A percentile compares a stretch with the other conserved stretches of the same genome.
These are phyloP conservation scores for Hura crepitans DNA, from an alignment of 441 rosid genomes.

Conservation along the genomic window DNA sequence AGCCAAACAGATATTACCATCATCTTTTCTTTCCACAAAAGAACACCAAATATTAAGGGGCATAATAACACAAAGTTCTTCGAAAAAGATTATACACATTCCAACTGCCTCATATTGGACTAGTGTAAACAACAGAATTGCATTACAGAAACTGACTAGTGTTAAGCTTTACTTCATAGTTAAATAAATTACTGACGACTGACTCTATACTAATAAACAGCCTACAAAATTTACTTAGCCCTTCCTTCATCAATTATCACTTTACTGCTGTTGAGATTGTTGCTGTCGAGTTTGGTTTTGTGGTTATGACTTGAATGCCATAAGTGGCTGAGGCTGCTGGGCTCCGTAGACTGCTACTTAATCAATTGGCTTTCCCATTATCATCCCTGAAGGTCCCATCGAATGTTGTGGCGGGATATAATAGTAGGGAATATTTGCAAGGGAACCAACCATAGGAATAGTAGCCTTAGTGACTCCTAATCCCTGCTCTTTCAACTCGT, in stretches of 20 bases:
- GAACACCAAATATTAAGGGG: background rate
- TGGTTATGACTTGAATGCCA: slow-evolving; percentile 58
- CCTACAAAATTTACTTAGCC: background rate
- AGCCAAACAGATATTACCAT: background rate
- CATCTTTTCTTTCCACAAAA: background rate
- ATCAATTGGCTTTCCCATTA: slow-evolving; percentile 59
- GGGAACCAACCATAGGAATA: slow-evolving; percentile 58
- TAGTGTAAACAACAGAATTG: slow-evolving; percentile 16
- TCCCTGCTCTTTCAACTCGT: slow-evolving; percentile 81
- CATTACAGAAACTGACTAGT: slow-evolving; percentile 5
- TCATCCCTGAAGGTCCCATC: slow-evolving; percentile 48
- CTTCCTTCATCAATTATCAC: slow-evolving; percentile 26
- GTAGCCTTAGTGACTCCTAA: slow-evolving; percentile 70
- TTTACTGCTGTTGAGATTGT: slow-evolving; percentile 44
- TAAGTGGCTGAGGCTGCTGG: slow-evolving; percentile 50
- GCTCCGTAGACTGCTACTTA: slow-evolving; percentile 41
- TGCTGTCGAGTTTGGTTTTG: slow-evolving; percentile 49
- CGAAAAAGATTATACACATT: slow-evolving; percentile 14
- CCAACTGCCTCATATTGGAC: slow-evolving; percentile 18
- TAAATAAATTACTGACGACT: slow-evolving; percentile 3
- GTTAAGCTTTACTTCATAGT: slow-evolving; percentile 12
- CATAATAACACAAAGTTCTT: background rate
- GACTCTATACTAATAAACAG: slow-evolving; percentile 2
- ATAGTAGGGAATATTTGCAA: slow-evolving; percentile 57
- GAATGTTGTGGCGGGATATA: slow-evolving; percentile 56